Evolutionary conservation across 805 yeast species (phyloP).

Genomic region (Spathaspora passalidarum): DNA sequence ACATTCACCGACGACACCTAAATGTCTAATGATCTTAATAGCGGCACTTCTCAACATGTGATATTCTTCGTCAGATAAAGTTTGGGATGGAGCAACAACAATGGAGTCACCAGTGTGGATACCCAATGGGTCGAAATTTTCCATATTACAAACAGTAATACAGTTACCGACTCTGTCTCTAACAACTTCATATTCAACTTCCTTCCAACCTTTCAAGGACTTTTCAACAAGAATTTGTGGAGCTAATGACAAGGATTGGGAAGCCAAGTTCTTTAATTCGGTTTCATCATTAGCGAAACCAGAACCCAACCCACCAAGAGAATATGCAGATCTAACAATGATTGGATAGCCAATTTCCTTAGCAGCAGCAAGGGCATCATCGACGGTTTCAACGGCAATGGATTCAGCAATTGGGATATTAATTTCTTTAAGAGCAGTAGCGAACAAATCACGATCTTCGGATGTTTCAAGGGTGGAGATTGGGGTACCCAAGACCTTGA

Average conservation of each 20-base stretch:
- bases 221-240: constrained; percentile 96
- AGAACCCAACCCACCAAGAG: constrained; percentile 96
- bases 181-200: constrained; percentile 97
- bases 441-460: constrained; percentile 95
- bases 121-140: constrained; percentile 97
- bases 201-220: constrained; percentile 98
- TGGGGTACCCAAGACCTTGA: constrained; percentile 97
- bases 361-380: constrained; percentile 92
- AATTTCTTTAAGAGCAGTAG: constrained; percentile 92
- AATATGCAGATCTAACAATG: constrained; percentile 95
- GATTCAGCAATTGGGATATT: constrained; percentile 96
- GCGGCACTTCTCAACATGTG: constrained; percentile 98
- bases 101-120: constrained; percentile 99
- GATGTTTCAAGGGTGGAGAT: constrained; percentile 93
- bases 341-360: constrained; percentile 87
- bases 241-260: constrained; percentile 84
- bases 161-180: constrained; percentile 96
- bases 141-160: constrained; percentile 99
- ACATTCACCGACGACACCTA: constrained; percentile 99
- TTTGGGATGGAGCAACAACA: constrained; percentile 98
- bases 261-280: constrained; percentile 82
- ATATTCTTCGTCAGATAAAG: constrained; percentile 93
- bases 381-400: constrained; percentile 89
- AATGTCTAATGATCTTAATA: constrained; percentile 92
- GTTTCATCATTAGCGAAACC: constrained; percentile 86